Evolutionary conservation across 352 stramenopile genomes (phyloP), one percentile per base, ranked within the genome.

Genomic region (Thraustochytrium striatum): DNA sequence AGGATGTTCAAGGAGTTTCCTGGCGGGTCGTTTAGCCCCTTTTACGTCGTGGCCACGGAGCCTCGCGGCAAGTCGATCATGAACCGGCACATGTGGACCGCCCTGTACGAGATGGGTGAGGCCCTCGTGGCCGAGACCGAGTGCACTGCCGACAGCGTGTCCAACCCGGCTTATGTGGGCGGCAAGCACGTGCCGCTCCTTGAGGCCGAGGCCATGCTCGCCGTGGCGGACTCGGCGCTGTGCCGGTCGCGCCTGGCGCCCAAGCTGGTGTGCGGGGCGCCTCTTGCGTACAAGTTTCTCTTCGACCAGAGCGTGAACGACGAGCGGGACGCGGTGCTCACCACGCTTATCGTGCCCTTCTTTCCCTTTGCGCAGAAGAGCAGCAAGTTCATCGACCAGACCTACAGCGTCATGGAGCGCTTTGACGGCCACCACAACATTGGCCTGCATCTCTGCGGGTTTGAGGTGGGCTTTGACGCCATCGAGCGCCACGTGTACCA

Each of bases 361-460:
- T 39, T 61, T 28, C 65, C 65, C 16, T 75, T 75, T 32, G 28
- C 43, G 52, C 44, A 75, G 11, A 43, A 50, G 7, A 30, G 28
- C 19, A 61, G 43, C 41, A 43, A 25, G 19, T 75, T 75, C 25
- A 75, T 75, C 13, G 30, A 50, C 1, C 65, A 75, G 36, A 43
- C 68, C 19, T 75, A 62, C 52, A 38, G 25, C 8, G 52, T 43
- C 44, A 62, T 75, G 13, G 65, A 75, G 25, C 16, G 13, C 19
- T n/a, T 78, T 8, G 30, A 84, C 16, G 13, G 39, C 39, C 57
- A 65, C 39, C 33, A 59, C 9, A 32, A 28, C 39, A 69, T 78
- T 25, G 72, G 44, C 30, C 55, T 87, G 38, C 81, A 83, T 38
- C 35, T 87, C 7, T 41, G 72, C 32, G 83, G 82, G 57, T 59